Percentiles rank a stretch among this genome's conserved stretches.
phyloP scores from a whole-genome alignment of 495 filamentous ascomycete genomes.

The Penicillium maclennaniae region DNA sequence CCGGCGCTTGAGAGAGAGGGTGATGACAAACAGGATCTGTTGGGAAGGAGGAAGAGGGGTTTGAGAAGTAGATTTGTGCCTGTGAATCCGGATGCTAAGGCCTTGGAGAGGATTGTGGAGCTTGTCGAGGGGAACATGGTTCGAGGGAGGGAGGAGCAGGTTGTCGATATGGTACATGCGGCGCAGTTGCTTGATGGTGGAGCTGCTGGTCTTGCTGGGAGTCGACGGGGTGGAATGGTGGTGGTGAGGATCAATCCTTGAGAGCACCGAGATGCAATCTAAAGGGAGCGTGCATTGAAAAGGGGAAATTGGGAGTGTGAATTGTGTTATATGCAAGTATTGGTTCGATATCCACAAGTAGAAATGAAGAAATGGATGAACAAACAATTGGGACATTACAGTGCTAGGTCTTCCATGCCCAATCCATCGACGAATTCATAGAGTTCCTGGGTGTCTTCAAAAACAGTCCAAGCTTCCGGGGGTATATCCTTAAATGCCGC shows the following conservation, averaged over 20 bases:
- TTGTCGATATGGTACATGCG: conserved; percentile 31
- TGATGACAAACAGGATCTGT: conserved; percentile 12
- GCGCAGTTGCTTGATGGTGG: conserved; percentile 27
- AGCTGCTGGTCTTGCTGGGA: conserved; percentile 25
- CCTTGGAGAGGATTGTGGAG: conserved; percentile 28
- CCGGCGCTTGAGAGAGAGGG: conserved; percentile 16
- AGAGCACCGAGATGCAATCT: too few species aligned
- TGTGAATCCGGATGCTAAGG: conserved; percentile 34
- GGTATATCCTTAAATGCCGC: conserved; percentile 77
- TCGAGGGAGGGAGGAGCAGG: conserved; percentile 29
- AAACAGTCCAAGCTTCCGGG: conserved; percentile 69
- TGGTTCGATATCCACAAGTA: background rate
- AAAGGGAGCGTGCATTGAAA: too few species aligned
- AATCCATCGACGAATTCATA: conserved; percentile 45
- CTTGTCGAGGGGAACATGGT: conserved; percentile 33
- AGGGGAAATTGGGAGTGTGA: background rate
- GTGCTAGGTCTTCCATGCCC: conserved; percentile 24
- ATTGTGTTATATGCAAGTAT: background rate
- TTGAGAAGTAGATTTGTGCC: conserved; percentile 36
- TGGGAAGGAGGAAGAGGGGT: conserved; percentile 20
- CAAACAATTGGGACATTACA: conserved; percentile 5
- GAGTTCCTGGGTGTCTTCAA: conserved; percentile 68
- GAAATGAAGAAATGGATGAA: background rate
- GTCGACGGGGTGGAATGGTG: conserved; percentile 29
- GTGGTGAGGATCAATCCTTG: conserved; percentile 32